phyloP scores from a whole-genome alignment of 352 stramenopile genomes.

The Blastocystis sp. region DNA sequence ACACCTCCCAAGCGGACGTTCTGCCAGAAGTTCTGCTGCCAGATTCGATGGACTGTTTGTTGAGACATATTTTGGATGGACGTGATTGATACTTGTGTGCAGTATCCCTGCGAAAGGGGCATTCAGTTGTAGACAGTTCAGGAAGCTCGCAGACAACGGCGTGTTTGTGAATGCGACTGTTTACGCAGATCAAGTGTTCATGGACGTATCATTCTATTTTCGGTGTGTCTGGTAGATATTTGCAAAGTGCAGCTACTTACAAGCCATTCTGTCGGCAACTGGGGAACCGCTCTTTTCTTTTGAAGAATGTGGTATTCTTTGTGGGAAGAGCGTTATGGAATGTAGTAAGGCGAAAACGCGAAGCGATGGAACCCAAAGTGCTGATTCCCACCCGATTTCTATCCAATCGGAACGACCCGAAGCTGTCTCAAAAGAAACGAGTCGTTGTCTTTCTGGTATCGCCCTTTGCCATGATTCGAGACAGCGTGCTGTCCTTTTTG shows the following conservation, averaged over 20 bases:
- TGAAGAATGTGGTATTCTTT: slow-evolving; percentile 9
- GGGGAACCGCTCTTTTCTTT: slow-evolving; percentile 39
- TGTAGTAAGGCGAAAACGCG: not conserved
- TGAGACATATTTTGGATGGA: slow-evolving; percentile 2
- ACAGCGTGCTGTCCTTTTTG: slow-evolving; percentile 4
- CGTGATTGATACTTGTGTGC: not conserved
- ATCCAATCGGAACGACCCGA: not conserved
- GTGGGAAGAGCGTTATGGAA: not conserved
- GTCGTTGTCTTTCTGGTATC: slow-evolving; percentile 3
- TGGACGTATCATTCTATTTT: not conserved
- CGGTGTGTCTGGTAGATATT: not conserved
- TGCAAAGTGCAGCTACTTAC: slow-evolving; percentile 20
- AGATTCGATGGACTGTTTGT: slow-evolving; percentile 29
- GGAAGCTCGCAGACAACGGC: slow-evolving; percentile 15
- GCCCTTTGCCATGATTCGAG: slow-evolving; percentile 26
- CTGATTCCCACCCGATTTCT: not conserved
- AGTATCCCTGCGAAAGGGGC: not conserved
- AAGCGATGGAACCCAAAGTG: not conserved
- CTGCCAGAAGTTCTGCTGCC: slow-evolving; percentile 53
- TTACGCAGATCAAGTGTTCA: slow-evolving; percentile 22
- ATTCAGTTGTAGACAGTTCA: not conserved
- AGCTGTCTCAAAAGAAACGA: not conserved
- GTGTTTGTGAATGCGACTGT: not conserved
- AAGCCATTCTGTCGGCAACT: not conserved
- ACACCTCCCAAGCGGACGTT: slow-evolving; percentile 19